Conservation (phyloP, 2,329 filamentous ascomycete species). For the Thelonectria rubi region DNA sequence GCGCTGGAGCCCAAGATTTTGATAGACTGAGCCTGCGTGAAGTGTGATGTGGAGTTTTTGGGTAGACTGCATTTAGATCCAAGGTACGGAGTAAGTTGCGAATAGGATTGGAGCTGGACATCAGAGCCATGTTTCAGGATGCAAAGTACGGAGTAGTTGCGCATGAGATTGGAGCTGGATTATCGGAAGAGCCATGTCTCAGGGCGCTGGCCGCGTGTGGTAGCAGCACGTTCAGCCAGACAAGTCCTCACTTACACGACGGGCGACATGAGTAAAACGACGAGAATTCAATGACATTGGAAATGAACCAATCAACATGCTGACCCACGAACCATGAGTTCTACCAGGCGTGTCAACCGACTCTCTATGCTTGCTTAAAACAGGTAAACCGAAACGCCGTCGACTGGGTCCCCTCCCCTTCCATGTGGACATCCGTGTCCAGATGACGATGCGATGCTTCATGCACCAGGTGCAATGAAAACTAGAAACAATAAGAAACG, state of each 20-base stretch:
- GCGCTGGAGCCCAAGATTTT: conserved; percentile 83
- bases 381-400: too few species aligned
- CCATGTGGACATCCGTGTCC: too few species aligned
- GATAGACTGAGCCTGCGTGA: conserved; percentile 67
- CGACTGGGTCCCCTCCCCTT: too few species aligned
- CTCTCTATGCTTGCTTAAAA: too few species aligned
- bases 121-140: too few species aligned
- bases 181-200: conserved; percentile 7
- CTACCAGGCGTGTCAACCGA: conserved; percentile 3
- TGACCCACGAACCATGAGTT: not conserved
- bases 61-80: not conserved
- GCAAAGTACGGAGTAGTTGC: not conserved
- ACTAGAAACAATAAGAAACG: not conserved
- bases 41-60: not conserved
- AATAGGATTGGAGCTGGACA: too few species aligned
- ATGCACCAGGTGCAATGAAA: not conserved
- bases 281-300: conserved; percentile 15
- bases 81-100: not conserved
- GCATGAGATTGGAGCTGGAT: too few species aligned
- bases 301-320: conserved; percentile 2
- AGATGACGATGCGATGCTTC: not conserved
- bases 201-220: conserved; percentile 1
- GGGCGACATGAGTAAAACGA: not conserved
- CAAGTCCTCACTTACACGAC: not conserved
- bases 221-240: not conserved